Percentiles rank a stretch among this genome's conserved stretches.
phyloP scores from a whole-genome alignment of 2,329 filamentous ascomycete genomes.

The Periconia digitata region DNA sequence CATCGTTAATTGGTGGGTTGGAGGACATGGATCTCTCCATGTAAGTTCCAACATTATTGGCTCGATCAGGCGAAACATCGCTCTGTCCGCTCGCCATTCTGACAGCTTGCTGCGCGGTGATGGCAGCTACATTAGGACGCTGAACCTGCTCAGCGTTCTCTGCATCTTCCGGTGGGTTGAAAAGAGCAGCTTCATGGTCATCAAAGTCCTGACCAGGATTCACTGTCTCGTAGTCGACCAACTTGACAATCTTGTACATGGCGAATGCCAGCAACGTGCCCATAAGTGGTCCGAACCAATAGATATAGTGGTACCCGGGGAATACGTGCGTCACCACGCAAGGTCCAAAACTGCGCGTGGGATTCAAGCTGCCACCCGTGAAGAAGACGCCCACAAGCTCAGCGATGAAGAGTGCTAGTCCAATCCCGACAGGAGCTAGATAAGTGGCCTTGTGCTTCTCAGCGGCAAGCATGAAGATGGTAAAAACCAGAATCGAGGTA shows the following conservation, averaged over 20 bases:
- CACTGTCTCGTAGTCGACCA: conserved; percentile 46
- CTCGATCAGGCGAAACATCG: too few species aligned
- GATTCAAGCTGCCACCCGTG: conserved; percentile 48
- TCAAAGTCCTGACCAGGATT: conserved; percentile 46
- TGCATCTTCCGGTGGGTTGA: conserved; percentile 32
- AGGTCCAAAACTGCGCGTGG: conserved; percentile 45
- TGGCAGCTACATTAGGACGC: conserved; percentile 34
- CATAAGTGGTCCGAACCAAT: conserved; percentile 44
- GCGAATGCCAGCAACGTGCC: conserved; percentile 40
- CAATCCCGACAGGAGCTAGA: conserved; percentile 71
- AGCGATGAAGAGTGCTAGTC: conserved; percentile 67
- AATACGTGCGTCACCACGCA: conserved; percentile 42
- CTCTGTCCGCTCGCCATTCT: conserved; percentile 14
- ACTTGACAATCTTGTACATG: conserved; percentile 45
- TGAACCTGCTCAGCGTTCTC: conserved; percentile 27
- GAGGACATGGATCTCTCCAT: too few species aligned
- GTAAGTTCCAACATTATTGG: too few species aligned
- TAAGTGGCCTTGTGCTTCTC: conserved; percentile 75
- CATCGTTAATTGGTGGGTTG: too few species aligned
- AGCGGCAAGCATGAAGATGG: conserved; percentile 63
- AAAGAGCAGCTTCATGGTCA: conserved; percentile 37
- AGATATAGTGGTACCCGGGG: conserved; percentile 47
- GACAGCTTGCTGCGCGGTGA: conserved; percentile 25
- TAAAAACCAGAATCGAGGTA: conserved; percentile 44
- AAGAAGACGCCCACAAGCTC: conserved; percentile 52